Conservation (phyloP, 176 grass and related monocot species). For the Rhynchospora pubera region DNA sequence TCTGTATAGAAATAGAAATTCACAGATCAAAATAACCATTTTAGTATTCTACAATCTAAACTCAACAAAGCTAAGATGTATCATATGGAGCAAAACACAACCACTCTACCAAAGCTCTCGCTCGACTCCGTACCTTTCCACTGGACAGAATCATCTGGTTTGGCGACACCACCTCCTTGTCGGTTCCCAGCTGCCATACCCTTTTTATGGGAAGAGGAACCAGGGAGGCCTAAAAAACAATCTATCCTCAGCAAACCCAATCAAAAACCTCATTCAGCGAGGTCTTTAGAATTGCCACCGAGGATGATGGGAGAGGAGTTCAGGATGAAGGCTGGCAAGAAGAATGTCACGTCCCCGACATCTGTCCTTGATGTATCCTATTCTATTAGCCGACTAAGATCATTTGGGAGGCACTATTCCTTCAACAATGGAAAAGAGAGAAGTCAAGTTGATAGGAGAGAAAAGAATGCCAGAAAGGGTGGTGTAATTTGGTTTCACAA, state of each 20-base stretch:
- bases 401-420: not conserved
- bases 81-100: not conserved
- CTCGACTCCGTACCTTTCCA: not conserved
- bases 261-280: not conserved
- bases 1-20: not conserved
- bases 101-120: not conserved
- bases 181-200: not conserved
- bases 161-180: conserved; percentile 1
- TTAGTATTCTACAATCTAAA: too few species aligned
- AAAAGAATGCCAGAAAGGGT: not conserved
- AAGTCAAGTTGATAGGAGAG: too few species aligned
- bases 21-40: not conserved
- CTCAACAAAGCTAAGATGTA: not conserved
- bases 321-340: not conserved
- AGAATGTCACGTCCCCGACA: not conserved
- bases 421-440: not conserved
- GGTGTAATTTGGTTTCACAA: not conserved
- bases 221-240: conserved; percentile 18
- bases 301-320: conserved; percentile 18
- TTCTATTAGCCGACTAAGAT: not conserved
- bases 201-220: conserved; percentile 16
- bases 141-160: not conserved
- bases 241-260: not conserved
- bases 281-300: not conserved
- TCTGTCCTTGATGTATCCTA: not conserved